phyloP scores from a whole-genome alignment of 768 basidiomycete genomes.

The Lactifluus echinatus region DNA sequence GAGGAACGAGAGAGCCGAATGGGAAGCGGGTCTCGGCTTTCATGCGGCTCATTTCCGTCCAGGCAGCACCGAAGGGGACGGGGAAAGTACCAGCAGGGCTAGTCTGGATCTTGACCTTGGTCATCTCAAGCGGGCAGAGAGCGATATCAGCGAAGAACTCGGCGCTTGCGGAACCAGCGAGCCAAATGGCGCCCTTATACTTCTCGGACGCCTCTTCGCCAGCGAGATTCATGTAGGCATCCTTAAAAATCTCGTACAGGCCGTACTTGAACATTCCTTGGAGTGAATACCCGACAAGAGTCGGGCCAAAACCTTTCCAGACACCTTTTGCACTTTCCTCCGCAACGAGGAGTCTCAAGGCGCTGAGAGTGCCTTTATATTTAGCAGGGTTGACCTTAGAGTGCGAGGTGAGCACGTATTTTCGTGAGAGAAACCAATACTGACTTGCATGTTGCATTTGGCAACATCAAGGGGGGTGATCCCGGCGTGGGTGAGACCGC shows the following conservation, averaged over 20 bases:
- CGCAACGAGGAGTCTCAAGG: conserved; percentile 55
- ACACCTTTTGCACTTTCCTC: conserved; percentile 82
- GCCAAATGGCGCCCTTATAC: conserved; percentile 89
- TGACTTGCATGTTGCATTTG: conserved; percentile 88
- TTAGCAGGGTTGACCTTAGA: conserved; percentile 65
- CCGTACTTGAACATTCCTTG: conserved; percentile 99
- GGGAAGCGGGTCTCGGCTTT: conserved; percentile 72
- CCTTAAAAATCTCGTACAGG: conserved; percentile 97
- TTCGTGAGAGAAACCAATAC: conserved; percentile 16
- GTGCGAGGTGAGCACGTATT: background rate
- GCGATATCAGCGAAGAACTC: conserved; percentile 96
- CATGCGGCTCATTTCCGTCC: conserved; percentile 58
- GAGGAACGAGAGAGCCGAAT: conserved; percentile 76
- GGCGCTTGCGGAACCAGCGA: conserved; percentile 87
- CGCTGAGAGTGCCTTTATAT: conserved; percentile 57
- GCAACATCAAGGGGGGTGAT: conserved; percentile 84
- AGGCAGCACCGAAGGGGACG: conserved; percentile 58
- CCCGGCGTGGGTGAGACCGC: conserved; percentile 81
- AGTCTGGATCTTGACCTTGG: conserved; percentile 87
- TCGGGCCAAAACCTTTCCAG: conserved; percentile 93
- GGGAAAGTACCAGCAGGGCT: conserved; percentile 71
- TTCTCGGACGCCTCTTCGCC: conserved; percentile 73
- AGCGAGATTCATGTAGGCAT: conserved; percentile 79
- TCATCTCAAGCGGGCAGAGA: conserved; percentile 92
- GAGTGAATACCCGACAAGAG: conserved; percentile 86